phyloP scores from a whole-genome alignment of 129 eudicot genomes.

The Silybum marianum region DNA sequence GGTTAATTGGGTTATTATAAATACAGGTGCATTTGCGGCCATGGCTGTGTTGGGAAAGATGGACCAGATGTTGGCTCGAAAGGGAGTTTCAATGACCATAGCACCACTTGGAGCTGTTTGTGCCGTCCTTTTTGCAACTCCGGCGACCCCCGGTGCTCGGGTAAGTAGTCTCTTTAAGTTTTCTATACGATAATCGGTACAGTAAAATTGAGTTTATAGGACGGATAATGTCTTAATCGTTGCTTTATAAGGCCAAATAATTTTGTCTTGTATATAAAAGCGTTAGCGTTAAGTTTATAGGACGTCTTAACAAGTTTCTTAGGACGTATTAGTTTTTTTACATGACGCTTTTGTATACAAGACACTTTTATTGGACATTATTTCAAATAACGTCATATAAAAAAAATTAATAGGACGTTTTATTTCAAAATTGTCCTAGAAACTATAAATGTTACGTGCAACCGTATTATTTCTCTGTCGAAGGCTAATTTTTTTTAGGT shows the following conservation, averaged over 20 bases:
- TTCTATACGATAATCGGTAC: neutral
- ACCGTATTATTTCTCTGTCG: too few relatives aligned
- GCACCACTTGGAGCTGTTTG: conserved; percentile 96
- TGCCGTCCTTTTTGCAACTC: conserved; percentile 84
- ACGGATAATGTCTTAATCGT: neutral
- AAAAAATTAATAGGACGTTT: neutral
- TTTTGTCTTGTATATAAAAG: too few relatives aligned
- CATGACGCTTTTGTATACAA: too few relatives aligned
- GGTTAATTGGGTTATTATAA: neutral
- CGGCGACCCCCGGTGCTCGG: conserved; percentile 86
- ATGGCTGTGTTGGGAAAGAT: conserved; percentile 91
- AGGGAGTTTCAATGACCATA: conserved; percentile 79
- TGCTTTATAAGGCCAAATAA: too few relatives aligned
- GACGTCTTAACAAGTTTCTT: neutral
- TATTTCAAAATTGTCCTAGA: too few relatives aligned
- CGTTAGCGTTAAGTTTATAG: neutral
- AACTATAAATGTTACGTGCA: too few relatives aligned
- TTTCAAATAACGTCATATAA: neutral
- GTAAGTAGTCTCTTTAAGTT: conserved; percentile 26
- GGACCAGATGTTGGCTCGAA: conserved; percentile 70
- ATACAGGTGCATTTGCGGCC: conserved; percentile 77
- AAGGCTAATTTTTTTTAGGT: too few relatives aligned
- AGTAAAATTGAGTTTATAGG: neutral
- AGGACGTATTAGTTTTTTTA: neutral
- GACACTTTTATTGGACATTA: neutral